phyloP scores from a whole-genome alignment of 1,139 yeast species.

The Pichia terricola region DNA sequence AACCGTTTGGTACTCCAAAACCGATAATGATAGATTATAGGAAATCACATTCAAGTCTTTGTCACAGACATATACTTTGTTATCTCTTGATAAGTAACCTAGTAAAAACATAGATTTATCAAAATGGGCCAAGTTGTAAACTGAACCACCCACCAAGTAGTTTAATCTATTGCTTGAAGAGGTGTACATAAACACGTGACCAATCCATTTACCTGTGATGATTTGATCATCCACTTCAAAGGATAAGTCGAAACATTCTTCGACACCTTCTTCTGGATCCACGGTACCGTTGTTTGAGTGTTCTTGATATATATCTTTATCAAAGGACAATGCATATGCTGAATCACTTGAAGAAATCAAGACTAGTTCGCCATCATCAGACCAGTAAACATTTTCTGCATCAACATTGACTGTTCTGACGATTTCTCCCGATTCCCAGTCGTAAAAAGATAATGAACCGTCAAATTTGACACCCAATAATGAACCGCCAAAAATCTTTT shows the following conservation, averaged over 20 bases:
- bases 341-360: slow-evolving; percentile 58
- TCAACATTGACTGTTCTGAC: slow-evolving; percentile 83
- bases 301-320: slow-evolving; percentile 55
- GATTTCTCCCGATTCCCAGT: slow-evolving; percentile 81
- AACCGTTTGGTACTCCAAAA: slow-evolving; percentile 89
- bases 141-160: slow-evolving; percentile 90
- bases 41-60: slow-evolving; percentile 79
- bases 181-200: slow-evolving; percentile 91
- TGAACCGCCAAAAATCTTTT: slow-evolving; percentile 78
- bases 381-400: slow-evolving; percentile 79
- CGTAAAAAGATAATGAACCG: slow-evolving; percentile 79
- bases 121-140: slow-evolving; percentile 86
- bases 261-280: slow-evolving; percentile 82
- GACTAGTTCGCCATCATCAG: slow-evolving; percentile 85
- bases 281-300: slow-evolving; percentile 50
- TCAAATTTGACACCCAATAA: slow-evolving; percentile 74
- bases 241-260: slow-evolving; percentile 73
- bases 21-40: slow-evolving; percentile 73
- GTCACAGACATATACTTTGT: slow-evolving; percentile 82
- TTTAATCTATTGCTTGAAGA: slow-evolving; percentile 80
- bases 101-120: slow-evolving; percentile 80
- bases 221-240: slow-evolving; percentile 75
- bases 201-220: slow-evolving; percentile 89
- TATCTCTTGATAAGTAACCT: slow-evolving; percentile 86
- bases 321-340: slow-evolving; percentile 73